Evolutionary conservation across 768 basidiomycete species (phyloP), one percentile per base, ranked within the genome.

Genomic region (Termitomyces sp.): DNA sequence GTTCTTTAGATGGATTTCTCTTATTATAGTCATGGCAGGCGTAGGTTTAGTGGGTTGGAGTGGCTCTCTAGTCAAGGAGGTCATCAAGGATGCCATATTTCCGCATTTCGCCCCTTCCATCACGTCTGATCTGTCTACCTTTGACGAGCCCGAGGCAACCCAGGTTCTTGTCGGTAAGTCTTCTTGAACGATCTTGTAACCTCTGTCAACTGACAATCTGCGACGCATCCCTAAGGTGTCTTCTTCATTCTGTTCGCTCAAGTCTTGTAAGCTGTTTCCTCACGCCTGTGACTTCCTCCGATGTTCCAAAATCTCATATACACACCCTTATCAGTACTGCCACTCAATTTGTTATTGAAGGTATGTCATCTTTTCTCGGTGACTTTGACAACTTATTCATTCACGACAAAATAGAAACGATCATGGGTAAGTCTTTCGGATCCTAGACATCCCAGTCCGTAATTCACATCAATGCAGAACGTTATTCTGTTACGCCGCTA

Each of bases 241-340:
- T 85, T 93, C 70, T 88, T 99, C 71, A 82, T 98, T 55, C 74
- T 97, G 30, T 94, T 97, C 69, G 96, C 96, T 26, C 96, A 98
- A 72, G 73, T 97, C 62, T 98, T 98, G 91, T 93, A 70, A 79
- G 88, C 59, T 39, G n/a, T 39, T 58, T 61, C 58, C 56, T 56
- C 22, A 16, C 36, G 14, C 24, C 59, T 56, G 57, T 56, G 43
- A 37, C 59, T 60, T 71, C 50, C 58, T 58, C 61, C 60, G 58
- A 51, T 65, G 60, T 63, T 65, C 45, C 22, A 24, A 52, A 53
- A 34, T 53, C 34, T 46, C 53, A n/a, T 20, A 56, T 43, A 26
- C 30, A 46, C 39, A 44, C 50, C 30, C 58, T 14, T 53, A 58
- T 27, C 69, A 95, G 92, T 76, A 91, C 92, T 30, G 94, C 94